Base-by-base conservation (phyloP, 768 basidiomycete species). In the Krasilnikovozyma curviuscula region DNA sequence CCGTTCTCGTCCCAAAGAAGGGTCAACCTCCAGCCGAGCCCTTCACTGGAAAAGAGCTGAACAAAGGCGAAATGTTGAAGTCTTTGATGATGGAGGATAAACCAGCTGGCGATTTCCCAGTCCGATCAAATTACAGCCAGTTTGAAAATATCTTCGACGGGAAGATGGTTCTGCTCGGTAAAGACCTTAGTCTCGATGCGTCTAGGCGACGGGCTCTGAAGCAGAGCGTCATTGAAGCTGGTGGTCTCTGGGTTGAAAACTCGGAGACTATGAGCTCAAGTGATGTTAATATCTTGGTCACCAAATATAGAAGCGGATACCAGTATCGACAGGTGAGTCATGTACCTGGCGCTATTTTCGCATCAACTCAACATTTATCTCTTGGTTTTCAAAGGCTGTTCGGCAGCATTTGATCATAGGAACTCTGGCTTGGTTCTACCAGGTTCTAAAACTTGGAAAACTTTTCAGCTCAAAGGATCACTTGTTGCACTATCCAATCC, bases 401-500 rank as follows among this genome's bases (percentile, higher is more conserved):
- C 67, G 69, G 24, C 55, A 56, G 4, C 58, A 63, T 14, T 77
- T 78, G 61, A 73, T 73, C 5, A 74, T 95, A 18, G 88, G 80
- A 0, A 83, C 78, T 0, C 68, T 89, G 3, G 69, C 75, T 1
- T 93, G 86, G 88, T 57, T 91, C 12, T 83, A 83, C 61, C 75
- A 79, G 58, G 78, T 83, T 6, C 72, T 83, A 51, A 70, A 75
- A 0, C 72, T 71, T 1, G 77, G 78, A 2, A 63, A 71, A 0
- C 58, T 81, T 4, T 68, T 74, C 8, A 66, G 73, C 5, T 81
- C 86, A 0, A 69, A 75, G 29, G 76, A 81, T 48, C 79, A 83
- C 38, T 68, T 91, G 1, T 66, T 88, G 7, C 86, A 88, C 67
- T 91, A 83, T 59, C 88, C 86, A 0, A 68, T 79, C 25, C 84